Base-by-base conservation (phyloP, 225 moss, liverwort and hornwort species). In the Asterella californica region DNA sequence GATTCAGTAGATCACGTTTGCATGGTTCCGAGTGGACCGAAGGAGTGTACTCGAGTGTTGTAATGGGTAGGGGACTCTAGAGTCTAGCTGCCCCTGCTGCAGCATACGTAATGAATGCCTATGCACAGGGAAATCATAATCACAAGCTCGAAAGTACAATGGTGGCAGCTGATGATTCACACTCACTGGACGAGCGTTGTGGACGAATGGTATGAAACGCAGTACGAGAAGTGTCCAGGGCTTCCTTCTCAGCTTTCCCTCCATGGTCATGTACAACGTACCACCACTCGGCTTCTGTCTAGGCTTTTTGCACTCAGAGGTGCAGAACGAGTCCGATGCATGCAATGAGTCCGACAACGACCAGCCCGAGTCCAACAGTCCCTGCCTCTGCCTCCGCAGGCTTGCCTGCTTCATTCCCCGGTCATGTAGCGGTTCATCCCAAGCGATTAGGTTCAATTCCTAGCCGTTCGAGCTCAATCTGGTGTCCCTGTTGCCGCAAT, bases 1-100 rank as follows among this genome's bases (percentile, higher is more conserved):
- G 74, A 74, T 74, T 32, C 52, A 74, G 74, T 50, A 74, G 74
- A 74, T 74, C 74, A 53, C 74, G 74, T 74, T 74, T 53, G 52
- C 74, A 74, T 74, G 74, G 74, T 74, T 71, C 74, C 33, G n/a
- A 73, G 50, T 52, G 15, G 47, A 12, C 17, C 5, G 18, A 67
- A 33, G 34, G 67, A 67, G 33, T 36, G 5, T 42, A 70, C 69
- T 70, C 69, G 69, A 70, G 69, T 70, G 69, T 21, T 68, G 36
- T 38, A 34, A 38, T 68, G 68, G 36, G 68, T 11, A 22, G 11
- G 69, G 46, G 70, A 34, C 22, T 60, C 57, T 57, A 24, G 57
- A 60, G 59, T 62, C 25, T 62, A 11, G 55, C 18, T 49, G 49
- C 49, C 30, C 48, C 45, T 42, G 45, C 46, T 47, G 49, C 72